A percentile compares a stretch with the other conserved stretches of the same genome.
These are phyloP conservation scores for Cyberlindnera veronae DNA, from an alignment of 805 yeast genomes.

Conservation along the genomic window DNA sequence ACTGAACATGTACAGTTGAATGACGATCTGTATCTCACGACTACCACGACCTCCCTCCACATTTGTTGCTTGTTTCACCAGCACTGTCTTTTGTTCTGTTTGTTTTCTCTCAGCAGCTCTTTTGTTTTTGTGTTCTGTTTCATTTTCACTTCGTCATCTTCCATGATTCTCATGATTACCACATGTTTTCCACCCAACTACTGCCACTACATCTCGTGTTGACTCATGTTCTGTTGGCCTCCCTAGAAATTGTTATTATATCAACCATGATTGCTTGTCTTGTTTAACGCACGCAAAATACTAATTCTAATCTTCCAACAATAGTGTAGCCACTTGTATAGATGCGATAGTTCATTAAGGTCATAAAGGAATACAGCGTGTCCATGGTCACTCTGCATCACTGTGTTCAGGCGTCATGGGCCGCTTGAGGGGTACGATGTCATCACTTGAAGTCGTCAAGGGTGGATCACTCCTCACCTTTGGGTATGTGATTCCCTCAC, in stretches of 20 bases:
- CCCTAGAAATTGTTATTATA: too few relatives aligned
- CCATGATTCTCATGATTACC: neutral
- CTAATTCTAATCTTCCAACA: too few relatives aligned
- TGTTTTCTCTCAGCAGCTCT: neutral
- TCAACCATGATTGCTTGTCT: too few relatives aligned
- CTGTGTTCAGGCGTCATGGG: constrained; percentile 20
- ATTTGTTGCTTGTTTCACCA: neutral
- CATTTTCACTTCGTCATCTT: neutral
- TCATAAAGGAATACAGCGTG: too few relatives aligned
- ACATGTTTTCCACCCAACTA: neutral
- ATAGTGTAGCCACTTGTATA: too few relatives aligned
- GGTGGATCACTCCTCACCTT: neutral
- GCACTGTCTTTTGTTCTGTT: neutral
- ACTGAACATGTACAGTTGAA: constrained; percentile 11
- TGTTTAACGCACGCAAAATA: neutral
- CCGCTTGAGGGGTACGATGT: neutral
- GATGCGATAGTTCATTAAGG: too few relatives aligned
- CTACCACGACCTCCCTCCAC: too few relatives aligned
- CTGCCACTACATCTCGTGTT: too few relatives aligned
- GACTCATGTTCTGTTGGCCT: too few relatives aligned
- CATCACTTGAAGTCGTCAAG: constrained; percentile 1
- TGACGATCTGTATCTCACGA: neutral
- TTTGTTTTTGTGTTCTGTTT: neutral
- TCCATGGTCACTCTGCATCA: constrained; percentile 11
- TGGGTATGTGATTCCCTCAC: too few relatives aligned